phyloP scores from a whole-genome alignment of 2,329 filamentous ascomycete species.

The Chaetomium globosum region DNA sequence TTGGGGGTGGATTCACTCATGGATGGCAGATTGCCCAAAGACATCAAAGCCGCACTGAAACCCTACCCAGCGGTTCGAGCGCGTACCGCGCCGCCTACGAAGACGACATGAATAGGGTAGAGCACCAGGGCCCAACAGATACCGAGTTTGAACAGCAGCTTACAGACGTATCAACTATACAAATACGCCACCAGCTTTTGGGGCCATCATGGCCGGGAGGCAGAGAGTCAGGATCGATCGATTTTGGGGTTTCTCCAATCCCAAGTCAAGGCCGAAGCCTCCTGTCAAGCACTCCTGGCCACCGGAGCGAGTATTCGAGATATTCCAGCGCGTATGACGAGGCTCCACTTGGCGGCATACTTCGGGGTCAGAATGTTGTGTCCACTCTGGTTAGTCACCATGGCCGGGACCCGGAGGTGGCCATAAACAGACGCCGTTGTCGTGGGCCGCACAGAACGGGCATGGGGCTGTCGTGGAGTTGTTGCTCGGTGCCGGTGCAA shows the following conservation, averaged over 20 bases:
- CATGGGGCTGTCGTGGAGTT: neutral
- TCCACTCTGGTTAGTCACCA: neutral
- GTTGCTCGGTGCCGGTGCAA: neutral
- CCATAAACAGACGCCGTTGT: neutral
- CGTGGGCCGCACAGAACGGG: constrained; percentile 7
- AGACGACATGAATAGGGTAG: neutral
- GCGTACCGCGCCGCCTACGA: neutral
- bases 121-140: neutral
- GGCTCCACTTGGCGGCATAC: constrained; percentile 6
- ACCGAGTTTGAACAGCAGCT: neutral
- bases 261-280: neutral
- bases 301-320: neutral
- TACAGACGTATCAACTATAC: neutral
- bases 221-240: neutral
- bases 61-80: neutral
- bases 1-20: neutral
- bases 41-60: neutral
- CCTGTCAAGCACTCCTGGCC: neutral
- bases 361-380: neutral
- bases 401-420: neutral
- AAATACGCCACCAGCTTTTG: neutral
- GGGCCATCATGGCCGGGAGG: neutral
- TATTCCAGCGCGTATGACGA: neutral
- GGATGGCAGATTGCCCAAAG: neutral
- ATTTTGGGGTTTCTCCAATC: neutral